These are phyloP conservation scores for Wickerhamiella galacta DNA, from an alignment of 805 yeast species.

Conservation along the genomic window DNA sequence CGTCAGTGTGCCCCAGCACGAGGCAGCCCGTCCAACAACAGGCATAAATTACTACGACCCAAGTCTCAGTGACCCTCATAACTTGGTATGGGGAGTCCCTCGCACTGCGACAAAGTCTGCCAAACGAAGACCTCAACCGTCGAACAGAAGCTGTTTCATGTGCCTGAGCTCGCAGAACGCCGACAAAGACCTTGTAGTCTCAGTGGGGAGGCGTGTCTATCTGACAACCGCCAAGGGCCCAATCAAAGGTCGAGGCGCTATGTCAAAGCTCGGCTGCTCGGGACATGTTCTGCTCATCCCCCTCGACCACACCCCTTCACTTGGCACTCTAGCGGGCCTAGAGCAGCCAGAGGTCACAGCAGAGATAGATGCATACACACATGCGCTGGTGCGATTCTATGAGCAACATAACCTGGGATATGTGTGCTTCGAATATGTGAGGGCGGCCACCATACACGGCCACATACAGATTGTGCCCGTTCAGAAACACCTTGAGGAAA, in stretches of 20 bases:
- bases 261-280: background rate
- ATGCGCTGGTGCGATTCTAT: background rate
- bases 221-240: constrained; percentile 2
- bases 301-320: background rate
- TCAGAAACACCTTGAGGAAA: background rate
- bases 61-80: background rate
- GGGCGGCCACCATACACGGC: constrained; percentile 1
- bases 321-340: no score
- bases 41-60: constrained; percentile 2
- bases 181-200: background rate
- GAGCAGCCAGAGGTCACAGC: background rate
- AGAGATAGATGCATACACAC: background rate
- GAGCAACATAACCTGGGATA: background rate
- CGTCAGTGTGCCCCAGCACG: no score
- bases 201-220: background rate
- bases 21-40: background rate
- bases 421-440: constrained; percentile 1
- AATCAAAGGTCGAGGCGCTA: background rate
- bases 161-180: background rate
- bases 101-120: background rate
- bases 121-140: background rate
- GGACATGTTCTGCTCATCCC: constrained; percentile 3
- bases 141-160: constrained; percentile 1
- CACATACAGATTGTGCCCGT: constrained; percentile 4
- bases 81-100: constrained; percentile 1